Base-by-base conservation (phyloP, 1,139 yeast genomes). In the Arxiozyma telluris region DNA sequence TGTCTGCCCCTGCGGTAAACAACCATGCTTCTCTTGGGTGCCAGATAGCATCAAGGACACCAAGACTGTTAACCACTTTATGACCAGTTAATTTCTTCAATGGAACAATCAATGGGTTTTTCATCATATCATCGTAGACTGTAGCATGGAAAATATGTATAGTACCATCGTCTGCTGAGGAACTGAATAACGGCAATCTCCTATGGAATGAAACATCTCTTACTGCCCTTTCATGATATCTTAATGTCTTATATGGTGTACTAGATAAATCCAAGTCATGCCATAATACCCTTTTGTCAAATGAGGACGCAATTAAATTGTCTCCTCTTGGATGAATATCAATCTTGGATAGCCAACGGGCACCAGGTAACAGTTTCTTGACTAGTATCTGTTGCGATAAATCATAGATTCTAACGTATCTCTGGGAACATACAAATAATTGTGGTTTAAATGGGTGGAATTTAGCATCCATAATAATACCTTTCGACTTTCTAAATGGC, bases 11-110 rank as follows among this genome's bases (percentile, higher is more conserved):
- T n/a, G 96, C 90, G 69, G 95, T 85, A 71, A 93, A 90, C 65
- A 93, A 76, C 99, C 99, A 93, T 1, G 98, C 97, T 72, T 94
- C 98, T 66, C 85, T 84, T 60, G 98, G 98, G 77, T 94, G 98
- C 99, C 99, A 93, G 53, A 81, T 80, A 54, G 87, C 80, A 68
- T 84, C 87, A 67, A 93, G 77, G n/a, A 93, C 96, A 65, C 98
- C 98, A 58, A 93, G 75, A 66, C 87, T 84, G 65, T 81, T 81
- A 41, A 81, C 75, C 52, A 89, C 79, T 69, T 84, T 84, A 73
- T 93, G 98, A n/a, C 98, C 98, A 51, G 86, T 82, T 67, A 94
- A 77, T 69, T 91, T 90, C 80, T 93, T 94, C 72, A 94, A 80
- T 53, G 99, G 99, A 51, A 93, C 99, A 64, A 93, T 81, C 70